Evolutionary conservation across 129 eudicot species (phyloP).

Genomic region (Tanacetum coccineum): DNA sequence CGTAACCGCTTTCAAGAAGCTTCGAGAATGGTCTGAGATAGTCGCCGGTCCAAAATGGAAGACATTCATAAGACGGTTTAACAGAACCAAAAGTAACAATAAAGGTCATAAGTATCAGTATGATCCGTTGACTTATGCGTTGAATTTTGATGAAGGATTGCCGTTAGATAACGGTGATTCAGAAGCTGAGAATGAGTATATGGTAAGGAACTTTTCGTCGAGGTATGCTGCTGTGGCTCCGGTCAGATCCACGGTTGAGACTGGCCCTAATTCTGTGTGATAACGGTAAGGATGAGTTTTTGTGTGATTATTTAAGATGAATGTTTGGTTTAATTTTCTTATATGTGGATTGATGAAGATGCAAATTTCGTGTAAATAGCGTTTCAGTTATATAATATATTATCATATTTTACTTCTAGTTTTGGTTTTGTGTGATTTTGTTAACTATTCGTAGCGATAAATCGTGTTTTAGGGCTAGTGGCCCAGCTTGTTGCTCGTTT

Average conservation of each 20-base stretch:
- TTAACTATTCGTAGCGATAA: too few species aligned
- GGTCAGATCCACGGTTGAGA: too few species aligned
- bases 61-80: conserved; percentile 17
- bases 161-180: conserved; percentile 16
- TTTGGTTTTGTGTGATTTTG: too few species aligned
- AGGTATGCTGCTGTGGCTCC: background rate
- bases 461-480: too few species aligned
- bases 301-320: background rate
- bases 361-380: too few species aligned
- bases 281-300: too few species aligned
- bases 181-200: conserved; percentile 18
- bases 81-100: conserved; percentile 5
- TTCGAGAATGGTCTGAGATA: conserved; percentile 26
- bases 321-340: conserved; percentile 14
- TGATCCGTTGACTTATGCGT: conserved; percentile 18
- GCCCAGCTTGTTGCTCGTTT: too few species aligned
- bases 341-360: too few species aligned
- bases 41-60: conserved; percentile 31
- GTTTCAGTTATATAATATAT: too few species aligned
- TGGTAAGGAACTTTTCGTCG: conserved; percentile 23
- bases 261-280: too few species aligned
- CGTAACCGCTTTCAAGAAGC: conserved; percentile 18
- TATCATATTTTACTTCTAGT: too few species aligned
- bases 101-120: conserved; percentile 7
- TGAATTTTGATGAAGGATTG: conserved; percentile 21